phyloP scores from a whole-genome alignment of 2,329 filamentous ascomycete species.

The Xylariaceae sp. region DNA sequence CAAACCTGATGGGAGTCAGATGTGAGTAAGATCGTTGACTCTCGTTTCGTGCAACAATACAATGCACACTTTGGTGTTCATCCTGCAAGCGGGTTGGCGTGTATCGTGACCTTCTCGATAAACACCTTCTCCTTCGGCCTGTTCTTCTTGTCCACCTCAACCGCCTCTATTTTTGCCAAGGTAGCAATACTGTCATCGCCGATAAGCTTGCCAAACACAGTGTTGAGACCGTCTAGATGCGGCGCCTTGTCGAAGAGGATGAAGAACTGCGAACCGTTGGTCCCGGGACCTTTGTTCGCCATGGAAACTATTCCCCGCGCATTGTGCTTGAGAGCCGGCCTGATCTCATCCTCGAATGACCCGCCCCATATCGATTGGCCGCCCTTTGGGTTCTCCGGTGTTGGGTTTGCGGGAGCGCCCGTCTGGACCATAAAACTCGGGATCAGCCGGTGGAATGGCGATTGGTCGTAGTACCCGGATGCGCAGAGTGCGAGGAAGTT shows the following conservation, averaged over 20 bases:
- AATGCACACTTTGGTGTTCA: constrained; percentile 38
- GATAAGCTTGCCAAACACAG: constrained; percentile 76
- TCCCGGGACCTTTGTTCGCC: constrained; percentile 75
- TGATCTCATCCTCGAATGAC: constrained; percentile 80
- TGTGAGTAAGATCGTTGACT: neutral
- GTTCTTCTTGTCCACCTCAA: constrained; percentile 78
- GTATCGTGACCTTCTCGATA: constrained; percentile 72
- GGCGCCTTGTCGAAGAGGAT: constrained; percentile 75
- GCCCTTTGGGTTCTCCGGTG: constrained; percentile 64
- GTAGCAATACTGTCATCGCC: constrained; percentile 67
- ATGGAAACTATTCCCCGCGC: constrained; percentile 72
- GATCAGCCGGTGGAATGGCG: constrained; percentile 79
- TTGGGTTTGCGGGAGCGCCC: constrained; percentile 62
- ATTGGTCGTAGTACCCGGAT: constrained; percentile 73
- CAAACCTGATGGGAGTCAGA: too few relatives aligned
- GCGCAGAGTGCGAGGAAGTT: constrained; percentile 89
- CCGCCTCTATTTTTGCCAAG: constrained; percentile 69
- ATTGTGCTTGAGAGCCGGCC: constrained; percentile 69
- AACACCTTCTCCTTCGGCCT: constrained; percentile 67
- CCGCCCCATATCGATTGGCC: constrained; percentile 74
- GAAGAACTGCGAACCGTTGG: constrained; percentile 83
- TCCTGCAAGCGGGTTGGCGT: constrained; percentile 76
- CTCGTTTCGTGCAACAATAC: neutral
- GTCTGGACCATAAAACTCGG: constrained; percentile 81
- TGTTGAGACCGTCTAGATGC: constrained; percentile 83